A percentile compares a stretch with the other conserved stretches of the same genome.
These are phyloP conservation scores for Eucalyptus pauciflora DNA, from an alignment of 345 rosid genomes.

Conservation along the genomic window DNA sequence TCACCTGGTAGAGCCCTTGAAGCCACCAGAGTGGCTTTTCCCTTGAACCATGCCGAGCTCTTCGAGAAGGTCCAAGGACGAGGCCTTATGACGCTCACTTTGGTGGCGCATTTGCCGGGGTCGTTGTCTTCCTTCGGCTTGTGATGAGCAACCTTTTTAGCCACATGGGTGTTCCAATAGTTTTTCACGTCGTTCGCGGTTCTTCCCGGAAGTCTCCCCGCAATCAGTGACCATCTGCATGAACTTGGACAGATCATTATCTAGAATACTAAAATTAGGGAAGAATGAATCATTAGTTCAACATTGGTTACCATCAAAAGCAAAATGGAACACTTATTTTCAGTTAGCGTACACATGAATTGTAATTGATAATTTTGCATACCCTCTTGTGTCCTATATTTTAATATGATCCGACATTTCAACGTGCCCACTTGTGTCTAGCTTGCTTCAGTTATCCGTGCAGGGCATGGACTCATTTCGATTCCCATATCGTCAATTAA, in stretches of 20 bases:
- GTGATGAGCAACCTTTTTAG: not conserved
- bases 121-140: not conserved
- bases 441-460: not conserved
- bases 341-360: not conserved
- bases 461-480: not conserved
- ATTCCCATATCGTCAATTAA: not conserved
- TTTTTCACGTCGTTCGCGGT: conserved; percentile 17
- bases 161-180: conserved; percentile 4
- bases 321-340: not conserved
- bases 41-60: not conserved
- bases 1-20: not conserved
- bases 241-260: not conserved
- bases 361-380: not conserved
- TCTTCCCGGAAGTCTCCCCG: conserved; percentile 19
- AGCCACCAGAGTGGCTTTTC: not conserved
- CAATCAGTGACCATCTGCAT: conserved; percentile 18
- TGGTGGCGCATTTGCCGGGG: not conserved
- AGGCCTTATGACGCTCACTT: not conserved
- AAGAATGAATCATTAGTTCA: not conserved
- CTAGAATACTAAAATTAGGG: not conserved
- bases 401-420: not conserved
- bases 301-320: not conserved
- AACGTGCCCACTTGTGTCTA: not conserved
- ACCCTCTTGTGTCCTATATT: not conserved
- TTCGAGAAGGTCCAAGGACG: not conserved